Evolutionary conservation across 2,329 filamentous ascomycete genomes (phyloP).

Genomic region (Gaeumannomyces sp.): DNA sequence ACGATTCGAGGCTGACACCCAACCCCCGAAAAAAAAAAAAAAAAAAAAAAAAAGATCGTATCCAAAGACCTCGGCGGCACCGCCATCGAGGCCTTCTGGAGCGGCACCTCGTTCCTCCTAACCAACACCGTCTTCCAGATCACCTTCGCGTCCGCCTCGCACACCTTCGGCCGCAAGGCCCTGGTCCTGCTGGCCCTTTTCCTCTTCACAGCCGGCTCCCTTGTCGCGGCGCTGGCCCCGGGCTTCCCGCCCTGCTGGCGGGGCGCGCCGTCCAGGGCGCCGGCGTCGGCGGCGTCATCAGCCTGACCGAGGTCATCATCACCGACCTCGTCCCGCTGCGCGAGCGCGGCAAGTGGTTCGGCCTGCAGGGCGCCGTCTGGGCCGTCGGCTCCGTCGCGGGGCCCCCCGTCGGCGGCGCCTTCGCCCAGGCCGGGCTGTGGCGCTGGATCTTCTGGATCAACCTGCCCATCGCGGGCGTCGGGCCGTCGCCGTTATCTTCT

Average conservation of each 20-base stretch:
- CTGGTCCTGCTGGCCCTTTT: neutral
- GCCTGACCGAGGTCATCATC: conserved; percentile 28
- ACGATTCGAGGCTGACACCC: too few species aligned
- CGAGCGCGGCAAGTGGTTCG: conserved; percentile 20
- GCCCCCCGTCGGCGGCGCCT: conserved; percentile 20
- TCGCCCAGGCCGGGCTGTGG: conserved; percentile 19
- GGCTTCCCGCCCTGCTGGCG: neutral
- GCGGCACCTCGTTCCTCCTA: conserved; percentile 67
- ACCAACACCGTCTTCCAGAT: conserved; percentile 52
- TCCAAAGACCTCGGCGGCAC: conserved; percentile 3
- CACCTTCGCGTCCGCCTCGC: conserved; percentile 2
- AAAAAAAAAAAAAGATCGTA: neutral
- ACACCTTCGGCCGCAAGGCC: conserved; percentile 4
- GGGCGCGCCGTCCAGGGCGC: conserved; percentile 26
- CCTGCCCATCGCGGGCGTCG: conserved; percentile 39
- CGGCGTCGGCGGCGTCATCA: conserved; percentile 29
- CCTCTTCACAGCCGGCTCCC: neutral
- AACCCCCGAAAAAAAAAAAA: too few species aligned
- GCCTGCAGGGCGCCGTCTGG: conserved; percentile 9
- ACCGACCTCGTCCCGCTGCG: conserved; percentile 25
- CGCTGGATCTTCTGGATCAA: conserved; percentile 51
- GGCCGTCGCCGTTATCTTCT: conserved; percentile 48
- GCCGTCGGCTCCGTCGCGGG: conserved; percentile 18
- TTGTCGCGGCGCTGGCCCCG: neutral
- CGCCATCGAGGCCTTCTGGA: conserved; percentile 42